Base-by-base conservation (phyloP, 257 asterid species). In the Przewalskia tangutica region DNA sequence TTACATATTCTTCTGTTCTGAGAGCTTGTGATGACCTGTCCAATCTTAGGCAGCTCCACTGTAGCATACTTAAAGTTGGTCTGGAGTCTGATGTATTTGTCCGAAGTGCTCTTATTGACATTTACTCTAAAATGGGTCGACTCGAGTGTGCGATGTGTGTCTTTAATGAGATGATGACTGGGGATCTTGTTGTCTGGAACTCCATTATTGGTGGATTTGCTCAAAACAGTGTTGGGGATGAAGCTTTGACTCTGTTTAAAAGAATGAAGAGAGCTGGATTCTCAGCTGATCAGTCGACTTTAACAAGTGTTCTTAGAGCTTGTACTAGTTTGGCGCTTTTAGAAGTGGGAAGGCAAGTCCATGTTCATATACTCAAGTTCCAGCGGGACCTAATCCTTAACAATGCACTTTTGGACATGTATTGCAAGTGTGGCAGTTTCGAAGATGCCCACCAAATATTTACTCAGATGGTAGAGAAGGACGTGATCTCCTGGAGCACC, bases 401-500 rank as follows among this genome's bases (percentile, higher is more conserved):
- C 84, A 95, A 95, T 64, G 99, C 96, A 83, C 98, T 92, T 73
- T 83, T 95, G 16, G 98, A 95, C 88, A 95, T 93, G 97, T 93
- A 95, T 78, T 92, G 97, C 85, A 95, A 95, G 88, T 92, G 97
- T 85, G 99, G 99, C 55, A 88, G 91, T 84, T 83, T 93, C 83
- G 83, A 90, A 62, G 96, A 95, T 83, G 89, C 99, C 64, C 81
- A 90, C 84, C 8, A 34, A 11, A 71, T 89, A 79, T 95, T 95
- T 85, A 80, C 86, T 59, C 88, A 83, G 27, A 95, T 95, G 99
- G 46, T 3, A 51, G 90, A 88, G 27, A 95, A 90, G 80, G 98
- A 95, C 34, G 97, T 93, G 64, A 92, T 93, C 60, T 95, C 98
- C 17, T 95, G 97, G 96, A 95, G 99, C 89, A 93, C 99, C 73